Conservation (phyloP, 495 filamentous ascomycete genomes). For the Bryoglossum gracile region DNA sequence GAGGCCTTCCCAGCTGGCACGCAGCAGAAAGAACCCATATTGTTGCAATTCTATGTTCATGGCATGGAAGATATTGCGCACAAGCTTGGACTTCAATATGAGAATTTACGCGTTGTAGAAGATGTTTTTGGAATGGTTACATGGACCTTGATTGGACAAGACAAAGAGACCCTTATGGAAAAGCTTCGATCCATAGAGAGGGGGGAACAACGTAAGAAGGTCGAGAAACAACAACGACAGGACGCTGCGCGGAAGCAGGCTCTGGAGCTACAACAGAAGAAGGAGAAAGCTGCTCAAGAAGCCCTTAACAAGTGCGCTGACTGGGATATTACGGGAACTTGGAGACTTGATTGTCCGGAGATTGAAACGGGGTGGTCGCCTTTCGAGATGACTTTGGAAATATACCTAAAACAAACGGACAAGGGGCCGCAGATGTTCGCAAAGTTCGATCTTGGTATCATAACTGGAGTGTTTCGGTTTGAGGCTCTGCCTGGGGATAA, state of each 20-base stretch:
- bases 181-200: not conserved
- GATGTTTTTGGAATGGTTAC: too few species aligned
- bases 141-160: not conserved
- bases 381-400: not conserved
- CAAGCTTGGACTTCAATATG: not conserved
- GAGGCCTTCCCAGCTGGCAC: not conserved
- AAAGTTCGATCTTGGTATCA: constrained; percentile 3
- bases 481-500: not conserved
- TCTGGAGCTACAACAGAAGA: not conserved
- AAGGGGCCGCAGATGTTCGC: constrained; percentile 9
- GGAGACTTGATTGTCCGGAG: not conserved
- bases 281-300: not conserved
- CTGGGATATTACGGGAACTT: constrained; percentile 12
- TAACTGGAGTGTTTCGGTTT: constrained; percentile 3
- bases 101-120: too few species aligned
- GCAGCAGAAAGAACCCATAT: not conserved
- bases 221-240: not conserved
- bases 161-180: not conserved
- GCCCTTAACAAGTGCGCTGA: not conserved
- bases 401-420: not conserved
- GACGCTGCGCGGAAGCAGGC: not conserved
- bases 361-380: not conserved
- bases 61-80: not conserved
- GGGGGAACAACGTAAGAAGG: not conserved
- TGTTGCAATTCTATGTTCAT: not conserved